Evolutionary conservation across 2,329 filamentous ascomycete species (phyloP), one percentile per base, ranked within the genome.

Genomic region (Penicillium sp.): DNA sequence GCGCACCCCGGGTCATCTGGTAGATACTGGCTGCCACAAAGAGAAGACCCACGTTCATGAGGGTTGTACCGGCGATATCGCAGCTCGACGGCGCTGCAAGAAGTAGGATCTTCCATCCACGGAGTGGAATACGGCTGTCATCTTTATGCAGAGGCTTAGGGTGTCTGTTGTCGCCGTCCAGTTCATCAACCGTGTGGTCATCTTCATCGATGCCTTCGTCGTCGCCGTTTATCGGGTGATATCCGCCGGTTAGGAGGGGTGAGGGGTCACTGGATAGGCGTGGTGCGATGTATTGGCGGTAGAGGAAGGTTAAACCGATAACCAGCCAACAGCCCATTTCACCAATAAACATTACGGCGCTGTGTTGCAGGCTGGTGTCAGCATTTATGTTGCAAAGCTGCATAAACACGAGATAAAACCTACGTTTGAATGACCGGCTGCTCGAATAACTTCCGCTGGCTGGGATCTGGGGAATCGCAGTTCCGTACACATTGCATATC

Each of bases 321-420:
- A 99, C 90, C 14, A 97, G 82, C 92, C 93, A 99, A 79, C 91
- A 96, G 60, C 91, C 93, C 82, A 90, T 89, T 74, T 99, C 94
- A 53, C 94, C 94, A 59, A 97, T 83, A 73, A 99, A 99, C 94
- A 99, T 99, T 74, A 97, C 94, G 1, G 91, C 79, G 2, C 79
- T 81, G 55, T 53, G 4, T 25, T 38, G 33, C 19, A 26, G n/a
- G 17, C 31, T 35, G 19, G 19, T 45, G 48, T 43, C 14, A 43
- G 50, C 6, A 26, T 33, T 19, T 4, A 26, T 36, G 36, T 35
- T 35, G 12, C 31, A 19, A 19, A 38, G 33, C 42, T 36, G 4
- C 19, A 42, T 45, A 25, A 41, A 8, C 17, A 28, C 11, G 28
- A 22, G 35, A 38, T 6, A 26, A 12, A 43, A 61, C 75, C 62